phyloP scores from a whole-genome alignment of 345 rosid genomes.

The Gossypium turneri region DNA sequence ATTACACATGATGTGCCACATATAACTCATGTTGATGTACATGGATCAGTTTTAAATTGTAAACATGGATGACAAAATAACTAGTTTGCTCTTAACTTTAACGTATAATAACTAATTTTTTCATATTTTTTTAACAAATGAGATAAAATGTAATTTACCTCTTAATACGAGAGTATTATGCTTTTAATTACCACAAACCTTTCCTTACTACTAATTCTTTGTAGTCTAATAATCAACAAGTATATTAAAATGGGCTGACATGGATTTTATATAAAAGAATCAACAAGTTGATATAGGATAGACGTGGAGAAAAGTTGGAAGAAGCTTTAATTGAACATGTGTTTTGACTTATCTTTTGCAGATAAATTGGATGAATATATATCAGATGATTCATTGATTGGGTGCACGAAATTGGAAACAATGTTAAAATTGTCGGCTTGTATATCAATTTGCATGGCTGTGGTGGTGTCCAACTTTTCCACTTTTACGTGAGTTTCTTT shows the following conservation, averaged over 20 bases:
- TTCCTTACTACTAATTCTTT: too few relatives aligned
- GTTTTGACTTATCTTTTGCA: neutral
- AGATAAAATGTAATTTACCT: accelerated
- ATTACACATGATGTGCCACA: accelerated
- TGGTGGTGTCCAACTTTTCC: too few relatives aligned
- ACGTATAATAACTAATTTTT: too few relatives aligned
- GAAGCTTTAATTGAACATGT: neutral
- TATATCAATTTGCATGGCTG: neutral
- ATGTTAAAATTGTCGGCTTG: neutral
- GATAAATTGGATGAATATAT: neutral
- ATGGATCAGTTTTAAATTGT: too few relatives aligned
- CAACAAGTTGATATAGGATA: neutral
- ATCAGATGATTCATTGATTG: neutral
- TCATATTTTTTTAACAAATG: too few relatives aligned
- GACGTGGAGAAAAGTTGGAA: neutral
- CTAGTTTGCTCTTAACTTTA: too few relatives aligned
- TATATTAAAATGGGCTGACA: neutral
- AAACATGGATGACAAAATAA: too few relatives aligned
- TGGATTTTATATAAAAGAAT: neutral
- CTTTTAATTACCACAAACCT: too few relatives aligned
- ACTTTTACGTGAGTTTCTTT: too few relatives aligned
- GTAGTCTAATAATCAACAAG: too few relatives aligned
- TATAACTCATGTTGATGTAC: too few relatives aligned
- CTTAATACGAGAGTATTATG: too few relatives aligned
- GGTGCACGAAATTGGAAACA: neutral